Evolutionary conservation across 176 grass and related monocot genomes (phyloP), one percentile per base, ranked within the genome.

Genomic region (Oryza nivara): DNA sequence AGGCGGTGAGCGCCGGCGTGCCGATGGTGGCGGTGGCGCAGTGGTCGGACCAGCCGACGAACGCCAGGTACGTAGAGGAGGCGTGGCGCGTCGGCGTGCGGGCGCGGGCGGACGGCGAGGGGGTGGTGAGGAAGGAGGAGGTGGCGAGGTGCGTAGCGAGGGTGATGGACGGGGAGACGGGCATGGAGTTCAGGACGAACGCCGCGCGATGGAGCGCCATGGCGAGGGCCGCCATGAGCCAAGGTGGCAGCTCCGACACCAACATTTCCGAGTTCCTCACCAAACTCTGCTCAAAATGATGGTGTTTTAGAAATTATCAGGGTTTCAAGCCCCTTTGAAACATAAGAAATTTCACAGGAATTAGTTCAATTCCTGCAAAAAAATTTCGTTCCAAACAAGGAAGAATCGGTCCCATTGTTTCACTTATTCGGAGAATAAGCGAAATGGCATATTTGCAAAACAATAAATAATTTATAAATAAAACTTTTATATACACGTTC

Each of bases 51-150:
- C 92, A 97, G 80, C 46, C 88, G 0, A 91, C 63, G 20, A 92
- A 94, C 38, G 92, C 92, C 16, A 88, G 83, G 75, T 97, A 97
- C 30, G 41, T 92, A 28, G 74, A 97, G 74, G 90, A 81, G 4
- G 88, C 83, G 61, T 97, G 94, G 94, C 16, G 51, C 3, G 86
- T 91, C 1, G 92, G 95, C 4, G 65, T 89, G 65, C 68, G 86
- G 17, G 90, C 20, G 20, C 72, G 70, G 26, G 30, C 66, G 2
- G 81, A 47, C n/a, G 20, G 22, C 3, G 6, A 47, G 12, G 87
- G 73, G 0, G 6, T 68, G 17, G 46, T 79, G 0, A 74, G 22
- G 25, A 79, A 51, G 46, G 69, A 79, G 60, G 81, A 88, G 68
- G 25, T 88, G 2, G 75, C 79, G 75, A 60, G 75, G 46, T 47